phyloP scores from a whole-genome alignment of 1,284 basidiomycete species.

The Xerocomus amazonicus region DNA sequence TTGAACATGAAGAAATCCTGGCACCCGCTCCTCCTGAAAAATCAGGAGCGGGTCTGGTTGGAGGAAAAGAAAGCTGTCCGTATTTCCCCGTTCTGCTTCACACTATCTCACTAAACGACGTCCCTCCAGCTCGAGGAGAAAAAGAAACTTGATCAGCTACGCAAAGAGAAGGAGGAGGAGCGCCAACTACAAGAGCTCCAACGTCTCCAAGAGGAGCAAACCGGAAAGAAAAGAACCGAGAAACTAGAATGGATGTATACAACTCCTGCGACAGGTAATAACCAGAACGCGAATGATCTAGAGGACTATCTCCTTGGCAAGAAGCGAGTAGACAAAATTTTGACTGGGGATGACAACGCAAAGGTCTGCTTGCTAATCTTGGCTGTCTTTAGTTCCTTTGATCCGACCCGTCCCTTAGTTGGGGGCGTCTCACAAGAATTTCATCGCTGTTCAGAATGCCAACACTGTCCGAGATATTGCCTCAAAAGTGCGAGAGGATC shows the following conservation, averaged over 20 bases:
- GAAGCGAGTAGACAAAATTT: conserved; percentile 94
- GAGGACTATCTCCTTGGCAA: conserved; percentile 99
- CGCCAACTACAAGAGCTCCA: conserved; percentile 95
- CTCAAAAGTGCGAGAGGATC: conserved; percentile 94
- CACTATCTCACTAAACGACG: conserved; percentile 11
- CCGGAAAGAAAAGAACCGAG: conserved; percentile 91
- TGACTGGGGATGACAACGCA: conserved; percentile 85
- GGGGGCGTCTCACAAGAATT: conserved; percentile 82
- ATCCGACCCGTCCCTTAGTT: conserved; percentile 43
- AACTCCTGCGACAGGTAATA: conserved; percentile 83
- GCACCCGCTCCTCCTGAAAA: conserved; percentile 97
- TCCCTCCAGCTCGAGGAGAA: conserved; percentile 83
- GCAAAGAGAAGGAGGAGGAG: conserved; percentile 97
- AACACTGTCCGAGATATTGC: conserved; percentile 88
- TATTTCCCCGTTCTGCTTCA: conserved; percentile 13
- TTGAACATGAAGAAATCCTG: conserved; percentile 98
- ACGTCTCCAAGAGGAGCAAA: conserved; percentile 88
- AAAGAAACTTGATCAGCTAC: conserved; percentile 94
- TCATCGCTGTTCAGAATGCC: conserved; percentile 91
- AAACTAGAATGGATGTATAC: conserved; percentile 99
- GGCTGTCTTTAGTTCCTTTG: neutral
- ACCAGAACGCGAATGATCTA: conserved; percentile 83
- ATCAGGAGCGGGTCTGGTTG: conserved; percentile 99
- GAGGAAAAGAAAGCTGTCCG: conserved; percentile 93
- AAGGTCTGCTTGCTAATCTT: conserved; percentile 56